These are phyloP conservation scores for Nannochloropsis salina DNA, from an alignment of 108 stramenopile genomes.

Conservation along the genomic window DNA sequence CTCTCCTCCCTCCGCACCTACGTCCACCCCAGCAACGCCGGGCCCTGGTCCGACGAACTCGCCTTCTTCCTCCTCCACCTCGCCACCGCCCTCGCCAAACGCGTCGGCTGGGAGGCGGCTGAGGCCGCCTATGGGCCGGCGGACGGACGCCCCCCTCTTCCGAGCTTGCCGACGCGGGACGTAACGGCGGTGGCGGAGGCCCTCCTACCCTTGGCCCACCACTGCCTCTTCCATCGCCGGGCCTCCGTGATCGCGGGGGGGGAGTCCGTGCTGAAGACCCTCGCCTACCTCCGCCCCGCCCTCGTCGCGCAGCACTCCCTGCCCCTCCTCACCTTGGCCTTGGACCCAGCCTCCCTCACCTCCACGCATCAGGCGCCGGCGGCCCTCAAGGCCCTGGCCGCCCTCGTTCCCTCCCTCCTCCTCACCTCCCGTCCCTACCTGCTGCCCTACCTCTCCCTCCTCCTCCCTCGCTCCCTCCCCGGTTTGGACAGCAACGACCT, in stretches of 20 bases:
- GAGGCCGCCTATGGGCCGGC: conserved; percentile 4
- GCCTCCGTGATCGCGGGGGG: conserved; percentile 21
- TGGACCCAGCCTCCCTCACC: conserved; percentile 34
- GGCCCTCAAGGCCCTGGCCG: conserved; percentile 35
- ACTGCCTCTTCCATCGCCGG: conserved; percentile 36
- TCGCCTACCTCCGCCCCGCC: conserved; percentile 30
- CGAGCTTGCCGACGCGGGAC: conserved; percentile 28
- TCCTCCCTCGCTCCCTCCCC: conserved; percentile 36
- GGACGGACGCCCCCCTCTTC: neutral
- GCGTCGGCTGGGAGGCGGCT: conserved; percentile 29
- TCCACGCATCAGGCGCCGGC: conserved; percentile 28
- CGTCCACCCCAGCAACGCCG: conserved; percentile 39
- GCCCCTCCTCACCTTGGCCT: conserved; percentile 25
- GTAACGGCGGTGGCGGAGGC: conserved; percentile 22
- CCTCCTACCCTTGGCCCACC: conserved; percentile 33
- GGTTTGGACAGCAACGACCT: conserved; percentile 43
- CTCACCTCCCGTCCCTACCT: conserved; percentile 33
- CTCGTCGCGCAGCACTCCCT: conserved; percentile 22
- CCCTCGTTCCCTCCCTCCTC: conserved; percentile 31
- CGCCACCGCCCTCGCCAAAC: conserved; percentile 20
- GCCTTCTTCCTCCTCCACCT: conserved; percentile 25
- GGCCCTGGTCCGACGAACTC: conserved; percentile 31
- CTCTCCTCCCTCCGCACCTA: conserved; percentile 37
- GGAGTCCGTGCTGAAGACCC: conserved; percentile 16
- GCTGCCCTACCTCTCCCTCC: conserved; percentile 35